Conservation (phyloP, 768 basidiomycete genomes). For the Termitomyces sp. region DNA sequence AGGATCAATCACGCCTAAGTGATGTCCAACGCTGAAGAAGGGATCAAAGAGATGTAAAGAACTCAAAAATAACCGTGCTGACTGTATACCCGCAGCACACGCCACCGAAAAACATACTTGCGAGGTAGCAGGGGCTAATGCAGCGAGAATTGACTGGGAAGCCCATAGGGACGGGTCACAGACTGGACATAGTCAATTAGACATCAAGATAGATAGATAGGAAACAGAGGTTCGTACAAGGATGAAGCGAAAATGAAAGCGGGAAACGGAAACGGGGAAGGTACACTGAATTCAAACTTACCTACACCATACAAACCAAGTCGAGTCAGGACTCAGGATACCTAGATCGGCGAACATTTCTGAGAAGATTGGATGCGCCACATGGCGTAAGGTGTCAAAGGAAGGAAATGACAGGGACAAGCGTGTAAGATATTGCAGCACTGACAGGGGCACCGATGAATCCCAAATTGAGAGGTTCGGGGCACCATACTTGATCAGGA, state of each 20-base stretch:
- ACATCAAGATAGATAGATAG: neutral
- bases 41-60: no score
- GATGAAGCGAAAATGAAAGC: slow-evolving; percentile 21
- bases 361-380: slow-evolving; percentile 77
- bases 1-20: no score
- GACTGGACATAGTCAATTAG: slow-evolving; percentile 32
- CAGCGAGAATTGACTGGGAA: slow-evolving; percentile 80
- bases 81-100: no score
- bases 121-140: no score
- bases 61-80: no score
- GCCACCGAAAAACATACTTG: no score
- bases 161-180: slow-evolving; percentile 81
- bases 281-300: slow-evolving; percentile 15
- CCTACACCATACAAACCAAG: slow-evolving; percentile 82
- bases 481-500: slow-evolving; percentile 66
- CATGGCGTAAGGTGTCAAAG: slow-evolving; percentile 58
- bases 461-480: slow-evolving; percentile 43
- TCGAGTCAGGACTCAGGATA: slow-evolving; percentile 62
- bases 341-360: slow-evolving; percentile 67
- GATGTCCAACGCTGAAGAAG: no score
- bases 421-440: slow-evolving; percentile 83
- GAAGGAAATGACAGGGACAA: slow-evolving; percentile 63
- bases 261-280: neutral
- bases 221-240: slow-evolving; percentile 28
- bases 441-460: slow-evolving; percentile 92